These are phyloP conservation scores for Austroboletus niveus DNA, from an alignment of 1,284 basidiomycete genomes.

Conservation along the genomic window DNA sequence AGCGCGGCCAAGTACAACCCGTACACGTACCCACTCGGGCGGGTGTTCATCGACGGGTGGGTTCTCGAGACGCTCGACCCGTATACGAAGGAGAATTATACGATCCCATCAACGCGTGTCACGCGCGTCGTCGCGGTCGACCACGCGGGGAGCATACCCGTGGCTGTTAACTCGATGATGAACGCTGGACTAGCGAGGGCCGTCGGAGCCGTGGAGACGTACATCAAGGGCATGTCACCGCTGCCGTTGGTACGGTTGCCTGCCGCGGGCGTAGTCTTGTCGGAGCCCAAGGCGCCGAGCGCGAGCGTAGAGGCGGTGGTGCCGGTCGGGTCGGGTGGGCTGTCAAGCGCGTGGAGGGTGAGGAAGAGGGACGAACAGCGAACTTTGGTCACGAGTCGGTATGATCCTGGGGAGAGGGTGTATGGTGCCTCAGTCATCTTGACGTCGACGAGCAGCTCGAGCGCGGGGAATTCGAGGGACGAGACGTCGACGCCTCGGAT, in stretches of 20 bases:
- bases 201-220: conserved; percentile 69
- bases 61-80: conserved; percentile 96
- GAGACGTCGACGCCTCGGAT: too few relatives aligned
- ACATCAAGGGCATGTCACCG: conserved; percentile 60
- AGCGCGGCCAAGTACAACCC: conserved; percentile 76
- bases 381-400: conserved; percentile 50
- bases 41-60: conserved; percentile 92
- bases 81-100: conserved; percentile 92
- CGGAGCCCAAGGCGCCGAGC: conserved; percentile 40
- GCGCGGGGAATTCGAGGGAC: not conserved
- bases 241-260: conserved; percentile 70
- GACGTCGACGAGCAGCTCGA: conserved; percentile 15
- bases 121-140: conserved; percentile 88
- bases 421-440: conserved; percentile 52
- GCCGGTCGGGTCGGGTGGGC: conserved; percentile 1
- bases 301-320: conserved; percentile 8
- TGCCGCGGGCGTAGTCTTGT: conserved; percentile 53
- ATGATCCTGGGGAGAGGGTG: conserved; percentile 45
- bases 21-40: conserved; percentile 71
- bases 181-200: conserved; percentile 74
- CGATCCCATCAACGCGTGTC: conserved; percentile 92
- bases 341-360: conserved; percentile 50
- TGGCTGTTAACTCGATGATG: conserved; percentile 85
- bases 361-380: conserved; percentile 56
- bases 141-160: conserved; percentile 84